Evolutionary conservation across 768 basidiomycete genomes (phyloP), one percentile per base, ranked within the genome.

Genomic region (Agrocybe praecox): DNA sequence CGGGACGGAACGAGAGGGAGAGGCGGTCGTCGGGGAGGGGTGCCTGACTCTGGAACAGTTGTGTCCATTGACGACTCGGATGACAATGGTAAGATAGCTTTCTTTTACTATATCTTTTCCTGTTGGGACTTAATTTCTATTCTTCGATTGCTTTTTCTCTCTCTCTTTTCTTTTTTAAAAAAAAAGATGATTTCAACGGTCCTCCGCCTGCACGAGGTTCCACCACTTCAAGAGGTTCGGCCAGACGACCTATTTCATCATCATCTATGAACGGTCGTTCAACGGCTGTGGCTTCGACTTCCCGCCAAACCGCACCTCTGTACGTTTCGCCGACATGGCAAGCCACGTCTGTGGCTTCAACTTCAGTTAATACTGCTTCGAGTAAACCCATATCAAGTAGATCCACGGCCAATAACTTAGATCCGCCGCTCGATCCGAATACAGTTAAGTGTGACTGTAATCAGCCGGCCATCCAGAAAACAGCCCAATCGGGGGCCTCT

Each of bases 361-460:
- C 58, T 2, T 48, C 55, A 6, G 14, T 5, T 3, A 40, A 15
- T 40, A n/a, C 36, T 6, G 12, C 36, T 14, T 40, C 12, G 9
- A 29, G 9, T 9, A 29, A 29, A 29, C 26, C 26, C 9, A 9
- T 29, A 4, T 29, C 26, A 9, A 29, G 9, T 9, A 29, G 26
- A 29, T 29, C 26, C 26, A 29, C 26, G 26, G 26, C 9, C 26
- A 29, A 29, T 29, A 29, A 9, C 9, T 29, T 29, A 29, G 26
- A 29, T 9, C 26, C 46, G 14, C 53, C 52, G 18, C 43, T 46
- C 19, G 48, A 48, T 17, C 23, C 53, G 36, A 55, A 52, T 42
- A 23, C 46, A 21, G 54, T 55, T 26, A 51, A 56, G 17, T 91
- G 90, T 63, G 66, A 79, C 11, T 92, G 90, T 67, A 74, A 73